Percentiles rank a stretch among this genome's conserved stretches.
Evolutionary conservation across 306 rosid genomes (phyloP).

Genomic region (Ammopiptanthus mongolicus): DNA sequence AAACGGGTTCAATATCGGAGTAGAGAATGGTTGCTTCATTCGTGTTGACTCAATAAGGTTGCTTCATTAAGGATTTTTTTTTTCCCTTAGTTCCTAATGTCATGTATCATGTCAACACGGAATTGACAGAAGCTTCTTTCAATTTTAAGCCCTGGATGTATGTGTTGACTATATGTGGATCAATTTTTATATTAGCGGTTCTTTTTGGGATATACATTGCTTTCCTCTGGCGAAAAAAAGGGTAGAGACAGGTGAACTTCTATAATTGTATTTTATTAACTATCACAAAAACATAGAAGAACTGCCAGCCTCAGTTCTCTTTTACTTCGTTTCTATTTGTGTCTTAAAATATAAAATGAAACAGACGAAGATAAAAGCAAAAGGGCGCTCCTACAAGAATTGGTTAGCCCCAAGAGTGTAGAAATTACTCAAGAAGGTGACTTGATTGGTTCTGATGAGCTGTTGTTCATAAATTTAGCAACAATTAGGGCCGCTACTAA

Average conservation of each 20-base stretch:
- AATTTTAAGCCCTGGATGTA: slow-evolving; percentile 33
- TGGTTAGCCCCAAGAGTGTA: slow-evolving; percentile 26
- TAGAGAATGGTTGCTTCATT: too few relatives aligned
- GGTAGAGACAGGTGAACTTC: slow-evolving; percentile 18
- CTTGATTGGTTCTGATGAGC: slow-evolving; percentile 40
- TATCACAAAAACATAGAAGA: neutral
- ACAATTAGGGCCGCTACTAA: slow-evolving; percentile 22
- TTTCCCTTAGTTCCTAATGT: too few relatives aligned
- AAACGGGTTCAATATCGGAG: too few relatives aligned
- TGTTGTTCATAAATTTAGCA: slow-evolving; percentile 33
- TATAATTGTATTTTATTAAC: neutral
- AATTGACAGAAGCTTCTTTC: neutral
- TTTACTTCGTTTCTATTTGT: neutral
- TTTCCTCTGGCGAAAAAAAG: neutral
- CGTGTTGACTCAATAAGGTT: too few relatives aligned
- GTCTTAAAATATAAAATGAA: neutral
- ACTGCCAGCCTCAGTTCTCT: neutral
- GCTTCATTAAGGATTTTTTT: too few relatives aligned
- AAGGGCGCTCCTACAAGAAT: slow-evolving; percentile 20
- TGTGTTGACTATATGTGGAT: slow-evolving; percentile 25
- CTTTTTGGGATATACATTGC: slow-evolving; percentile 11
- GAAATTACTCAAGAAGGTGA: slow-evolving; percentile 46
- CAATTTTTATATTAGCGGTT: slow-evolving; percentile 24
- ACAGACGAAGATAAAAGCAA: slow-evolving; percentile 32
- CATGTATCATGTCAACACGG: neutral